These are phyloP conservation scores for Fusarium sp. DNA, from an alignment of 2,329 filamentous ascomycete species.

Conservation along the genomic window DNA sequence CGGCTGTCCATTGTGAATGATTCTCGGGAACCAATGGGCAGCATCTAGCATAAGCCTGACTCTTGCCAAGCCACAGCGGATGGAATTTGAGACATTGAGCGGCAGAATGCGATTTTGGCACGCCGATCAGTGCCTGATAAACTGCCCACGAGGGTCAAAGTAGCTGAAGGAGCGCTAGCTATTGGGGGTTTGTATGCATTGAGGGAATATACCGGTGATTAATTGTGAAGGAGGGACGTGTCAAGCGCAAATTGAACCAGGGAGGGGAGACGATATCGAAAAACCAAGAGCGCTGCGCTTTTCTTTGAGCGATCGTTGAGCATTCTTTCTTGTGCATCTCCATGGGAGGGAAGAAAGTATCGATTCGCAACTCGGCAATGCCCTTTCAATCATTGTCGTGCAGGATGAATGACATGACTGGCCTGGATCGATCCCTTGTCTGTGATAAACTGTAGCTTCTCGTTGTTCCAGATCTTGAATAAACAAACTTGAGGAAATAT, in stretches of 20 bases:
- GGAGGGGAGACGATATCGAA: neutral
- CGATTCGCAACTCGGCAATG: neutral
- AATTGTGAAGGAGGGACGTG: conserved; percentile 2
- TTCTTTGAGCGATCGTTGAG: neutral
- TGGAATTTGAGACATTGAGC: conserved; percentile 32
- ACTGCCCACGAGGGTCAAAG: conserved; percentile 3
- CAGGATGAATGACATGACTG: neutral
- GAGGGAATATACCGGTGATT: conserved; percentile 6
- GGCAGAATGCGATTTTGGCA: conserved; percentile 32
- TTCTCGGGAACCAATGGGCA: conserved; percentile 17
- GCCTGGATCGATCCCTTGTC: neutral
- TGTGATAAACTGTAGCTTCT: neutral
- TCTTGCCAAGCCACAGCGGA: conserved; percentile 31
- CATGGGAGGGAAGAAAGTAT: neutral
- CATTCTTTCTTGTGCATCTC: neutral
- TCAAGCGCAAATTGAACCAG: conserved; percentile 23
- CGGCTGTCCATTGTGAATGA: conserved; percentile 1
- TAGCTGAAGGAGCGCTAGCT: conserved; percentile 5
- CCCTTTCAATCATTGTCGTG: neutral
- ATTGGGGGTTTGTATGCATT: neutral
- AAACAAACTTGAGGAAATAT: neutral
- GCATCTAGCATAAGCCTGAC: conserved; percentile 16
- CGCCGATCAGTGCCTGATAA: conserved; percentile 29
- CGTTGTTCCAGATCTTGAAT: neutral
- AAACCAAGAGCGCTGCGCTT: neutral